Conservation (phyloP, 148 eudicot species). For the Rhododendron mucronatum region DNA sequence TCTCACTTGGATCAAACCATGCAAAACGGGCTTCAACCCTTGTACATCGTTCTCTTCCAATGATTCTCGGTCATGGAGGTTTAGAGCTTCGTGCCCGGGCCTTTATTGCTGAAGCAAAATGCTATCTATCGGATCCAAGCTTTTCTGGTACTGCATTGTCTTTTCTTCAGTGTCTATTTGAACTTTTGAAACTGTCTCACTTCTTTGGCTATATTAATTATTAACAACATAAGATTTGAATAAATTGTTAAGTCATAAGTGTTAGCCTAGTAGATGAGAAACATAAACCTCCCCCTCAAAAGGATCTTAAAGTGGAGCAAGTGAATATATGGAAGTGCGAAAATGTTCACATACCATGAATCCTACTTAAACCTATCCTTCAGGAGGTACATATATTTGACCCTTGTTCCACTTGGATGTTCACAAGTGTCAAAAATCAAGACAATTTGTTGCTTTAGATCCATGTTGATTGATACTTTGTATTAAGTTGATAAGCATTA, state of each 20-base stretch:
- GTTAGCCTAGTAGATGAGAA: too few relatives aligned
- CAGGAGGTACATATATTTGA: background rate
- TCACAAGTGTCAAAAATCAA: background rate
- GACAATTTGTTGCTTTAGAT: background rate
- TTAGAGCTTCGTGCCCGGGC: conserved; percentile 94
- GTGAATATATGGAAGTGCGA: background rate
- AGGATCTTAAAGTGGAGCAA: background rate
- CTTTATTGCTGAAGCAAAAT: conserved; percentile 80
- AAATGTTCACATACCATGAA: background rate
- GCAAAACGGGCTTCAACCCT: conserved; percentile 70
- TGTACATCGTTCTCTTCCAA: conserved; percentile 71
- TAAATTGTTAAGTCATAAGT: background rate
- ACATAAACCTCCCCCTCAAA: background rate
- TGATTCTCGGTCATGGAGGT: conserved; percentile 94
- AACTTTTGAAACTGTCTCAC: background rate
- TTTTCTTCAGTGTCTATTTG: background rate
- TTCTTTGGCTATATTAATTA: background rate
- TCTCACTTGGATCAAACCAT: conserved; percentile 77
- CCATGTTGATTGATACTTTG: background rate
- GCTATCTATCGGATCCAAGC: conserved; percentile 70
- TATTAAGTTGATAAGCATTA: background rate
- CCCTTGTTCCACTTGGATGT: background rate
- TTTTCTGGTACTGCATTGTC: conserved; percentile 53
- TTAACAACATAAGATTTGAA: background rate
- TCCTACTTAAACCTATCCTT: background rate